Conservation (phyloP, 495 filamentous ascomycete species). For the Neurospora pannonica region DNA sequence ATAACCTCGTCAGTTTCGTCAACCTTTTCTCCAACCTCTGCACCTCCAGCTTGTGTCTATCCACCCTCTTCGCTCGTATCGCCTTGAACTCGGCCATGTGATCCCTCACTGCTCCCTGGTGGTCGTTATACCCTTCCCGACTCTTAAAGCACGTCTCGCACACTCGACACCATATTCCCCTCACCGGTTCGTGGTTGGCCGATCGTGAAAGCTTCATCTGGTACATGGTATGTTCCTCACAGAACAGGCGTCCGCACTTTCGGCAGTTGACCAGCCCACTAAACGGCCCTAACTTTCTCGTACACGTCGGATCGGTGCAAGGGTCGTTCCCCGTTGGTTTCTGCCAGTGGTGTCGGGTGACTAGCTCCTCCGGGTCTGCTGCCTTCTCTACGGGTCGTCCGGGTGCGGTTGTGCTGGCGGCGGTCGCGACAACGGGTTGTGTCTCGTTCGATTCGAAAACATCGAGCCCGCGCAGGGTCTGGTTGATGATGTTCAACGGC, state of each 20-base stretch:
- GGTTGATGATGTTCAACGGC: conserved; percentile 73
- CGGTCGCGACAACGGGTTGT: conserved; percentile 13
- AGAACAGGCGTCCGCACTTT: conserved; percentile 86
- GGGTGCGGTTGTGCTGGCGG: conserved; percentile 7
- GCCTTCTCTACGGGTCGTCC: conserved; percentile 29
- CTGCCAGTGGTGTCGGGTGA: conserved; percentile 87
- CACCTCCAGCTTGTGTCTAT: conserved; percentile 75
- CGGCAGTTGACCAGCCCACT: conserved; percentile 86
- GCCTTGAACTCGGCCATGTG: conserved; percentile 59
- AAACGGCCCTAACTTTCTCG: conserved; percentile 62
- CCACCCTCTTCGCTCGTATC: conserved; percentile 65
- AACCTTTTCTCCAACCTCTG: conserved; percentile 84
- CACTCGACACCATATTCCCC: conserved; percentile 88
- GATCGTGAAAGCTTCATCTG: conserved; percentile 95
- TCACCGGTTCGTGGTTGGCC: conserved; percentile 82
- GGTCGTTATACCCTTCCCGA: conserved; percentile 89
- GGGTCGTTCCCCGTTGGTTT: conserved; percentile 56
- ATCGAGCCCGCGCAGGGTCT: conserved; percentile 94
- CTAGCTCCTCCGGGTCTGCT: conserved; percentile 79
- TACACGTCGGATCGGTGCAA: conserved; percentile 83
- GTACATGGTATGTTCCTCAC: conserved; percentile 98
- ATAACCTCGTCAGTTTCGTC: conserved; percentile 77
- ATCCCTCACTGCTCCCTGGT: conserved; percentile 58
- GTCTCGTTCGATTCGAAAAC: conserved; percentile 93
- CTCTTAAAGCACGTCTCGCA: conserved; percentile 98